phyloP scores from a whole-genome alignment of 441 rosid genomes.

The Raphanus hybrid region DNA sequence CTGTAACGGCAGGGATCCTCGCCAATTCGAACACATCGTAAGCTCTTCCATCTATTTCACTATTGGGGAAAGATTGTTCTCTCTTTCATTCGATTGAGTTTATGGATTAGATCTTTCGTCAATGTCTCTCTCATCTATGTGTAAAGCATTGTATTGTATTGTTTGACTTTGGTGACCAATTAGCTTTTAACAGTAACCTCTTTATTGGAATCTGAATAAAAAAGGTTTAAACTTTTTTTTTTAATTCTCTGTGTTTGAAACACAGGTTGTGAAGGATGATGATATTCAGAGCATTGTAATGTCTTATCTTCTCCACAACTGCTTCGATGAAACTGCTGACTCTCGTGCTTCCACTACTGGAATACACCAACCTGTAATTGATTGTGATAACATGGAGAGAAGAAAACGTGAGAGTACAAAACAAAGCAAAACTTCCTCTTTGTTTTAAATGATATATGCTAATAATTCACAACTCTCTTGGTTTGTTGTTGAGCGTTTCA shows the following conservation, averaged over 20 bases:
- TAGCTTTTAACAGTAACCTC: background rate
- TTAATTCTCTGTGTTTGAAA: background rate
- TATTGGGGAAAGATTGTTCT: background rate
- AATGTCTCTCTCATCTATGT: no score
- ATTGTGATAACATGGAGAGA: background rate
- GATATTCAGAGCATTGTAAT: background rate
- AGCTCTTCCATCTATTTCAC: background rate
- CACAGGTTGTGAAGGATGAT: background rate
- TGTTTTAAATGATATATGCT: no score
- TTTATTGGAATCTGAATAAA: background rate
- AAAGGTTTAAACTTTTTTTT: background rate
- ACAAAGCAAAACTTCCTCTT: no score
- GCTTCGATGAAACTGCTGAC: background rate
- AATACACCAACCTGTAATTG: background rate
- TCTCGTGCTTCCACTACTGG: background rate
- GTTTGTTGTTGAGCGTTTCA: conserved; percentile 38
- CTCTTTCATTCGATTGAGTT: background rate
- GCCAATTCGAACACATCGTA: conserved; percentile 11
- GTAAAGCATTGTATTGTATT: no score
- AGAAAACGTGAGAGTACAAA: background rate
- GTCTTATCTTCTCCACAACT: conserved; percentile 5
- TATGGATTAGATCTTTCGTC: background rate
- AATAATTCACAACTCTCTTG: background rate
- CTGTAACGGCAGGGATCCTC: background rate
- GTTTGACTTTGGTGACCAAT: background rate